Percentiles rank a stretch among this genome's conserved stretches.
These are phyloP conservation scores for Fusarium staphyleae DNA, from an alignment of 2,329 filamentous ascomycete genomes.

Conservation along the genomic window DNA sequence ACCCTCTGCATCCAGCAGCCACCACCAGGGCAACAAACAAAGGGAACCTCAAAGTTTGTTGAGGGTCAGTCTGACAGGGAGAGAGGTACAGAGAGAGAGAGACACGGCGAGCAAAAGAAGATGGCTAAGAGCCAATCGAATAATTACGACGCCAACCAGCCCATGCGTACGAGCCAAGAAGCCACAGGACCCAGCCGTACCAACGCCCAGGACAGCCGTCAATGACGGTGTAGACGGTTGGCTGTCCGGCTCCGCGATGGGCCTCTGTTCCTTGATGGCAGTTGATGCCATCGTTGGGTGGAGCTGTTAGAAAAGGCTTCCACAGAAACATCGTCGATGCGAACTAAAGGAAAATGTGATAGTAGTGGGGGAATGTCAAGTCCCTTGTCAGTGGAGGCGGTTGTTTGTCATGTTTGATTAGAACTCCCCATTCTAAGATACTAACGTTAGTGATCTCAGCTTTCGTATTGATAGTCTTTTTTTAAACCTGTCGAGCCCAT, in stretches of 20 bases:
- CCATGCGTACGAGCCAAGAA: too few relatives aligned
- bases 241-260: conserved; percentile 21
- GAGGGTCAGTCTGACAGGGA: conserved; percentile 7
- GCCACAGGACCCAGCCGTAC: not conserved
- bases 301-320: conserved; percentile 7
- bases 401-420: not conserved
- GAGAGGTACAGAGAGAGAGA: conserved; percentile 1
- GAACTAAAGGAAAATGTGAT: too few relatives aligned
- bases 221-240: conserved; percentile 27
- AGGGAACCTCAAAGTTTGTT: not conserved
- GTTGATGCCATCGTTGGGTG: conserved; percentile 14
- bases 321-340: not conserved
- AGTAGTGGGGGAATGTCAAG: too few relatives aligned
- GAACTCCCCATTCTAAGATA: conserved; percentile 11
- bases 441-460: conserved; percentile 15
- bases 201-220: not conserved
- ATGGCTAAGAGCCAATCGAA: too few relatives aligned
- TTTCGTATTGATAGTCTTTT: conserved; percentile 2
- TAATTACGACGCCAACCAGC: too few relatives aligned
- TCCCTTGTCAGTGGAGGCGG: conserved; percentile 2
- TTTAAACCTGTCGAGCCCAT: not conserved
- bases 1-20: conserved; percentile 15
- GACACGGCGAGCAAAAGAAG: not conserved
- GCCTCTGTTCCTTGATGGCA: conserved; percentile 3
- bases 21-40: conserved; percentile 14